A percentile compares a stretch with the other conserved stretches of the same genome.
phyloP scores from a whole-genome alignment of 2,329 filamentous ascomycete species.

The Chalaropsis ovoidea region DNA sequence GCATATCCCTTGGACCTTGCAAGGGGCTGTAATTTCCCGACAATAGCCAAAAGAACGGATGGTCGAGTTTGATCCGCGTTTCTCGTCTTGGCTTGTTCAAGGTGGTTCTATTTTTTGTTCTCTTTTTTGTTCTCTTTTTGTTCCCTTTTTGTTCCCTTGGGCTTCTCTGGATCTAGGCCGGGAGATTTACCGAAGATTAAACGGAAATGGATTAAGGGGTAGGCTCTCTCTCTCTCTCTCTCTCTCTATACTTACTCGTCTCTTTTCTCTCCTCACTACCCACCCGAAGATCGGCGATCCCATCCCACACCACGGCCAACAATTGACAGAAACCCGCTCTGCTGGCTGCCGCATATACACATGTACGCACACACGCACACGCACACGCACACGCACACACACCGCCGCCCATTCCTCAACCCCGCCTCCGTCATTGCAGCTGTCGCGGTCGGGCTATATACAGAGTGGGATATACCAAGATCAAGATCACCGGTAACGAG shows the following conservation, averaged over 20 bases:
- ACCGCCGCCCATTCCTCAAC: not conserved
- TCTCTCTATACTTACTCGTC: too few relatives aligned
- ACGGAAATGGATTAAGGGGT: not conserved
- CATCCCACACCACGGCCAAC: not conserved
- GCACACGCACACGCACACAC: not conserved
- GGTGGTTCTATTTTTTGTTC: not conserved
- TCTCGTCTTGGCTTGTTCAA: not conserved
- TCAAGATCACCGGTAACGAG: not conserved
- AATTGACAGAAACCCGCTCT: not conserved
- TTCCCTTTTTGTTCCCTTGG: not conserved
- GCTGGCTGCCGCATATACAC: not conserved
- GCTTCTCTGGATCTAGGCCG: not conserved
- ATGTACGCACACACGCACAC: not conserved
- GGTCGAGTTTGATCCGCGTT: conserved; percentile 1
- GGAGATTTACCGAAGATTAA: not conserved
- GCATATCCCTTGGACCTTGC: not conserved
- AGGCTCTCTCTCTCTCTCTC: not conserved
- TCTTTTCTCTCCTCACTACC: too few relatives aligned
- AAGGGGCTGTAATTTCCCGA: not conserved
- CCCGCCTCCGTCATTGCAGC: not conserved
- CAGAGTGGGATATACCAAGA: not conserved
- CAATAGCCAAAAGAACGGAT: not conserved
- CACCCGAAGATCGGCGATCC: not conserved
- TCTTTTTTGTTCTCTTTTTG: not conserved
- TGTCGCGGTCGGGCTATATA: not conserved